Evolutionary conservation across 2,329 filamentous ascomycete genomes (phyloP).

Genomic region (Fusarium guadeloupense): DNA sequence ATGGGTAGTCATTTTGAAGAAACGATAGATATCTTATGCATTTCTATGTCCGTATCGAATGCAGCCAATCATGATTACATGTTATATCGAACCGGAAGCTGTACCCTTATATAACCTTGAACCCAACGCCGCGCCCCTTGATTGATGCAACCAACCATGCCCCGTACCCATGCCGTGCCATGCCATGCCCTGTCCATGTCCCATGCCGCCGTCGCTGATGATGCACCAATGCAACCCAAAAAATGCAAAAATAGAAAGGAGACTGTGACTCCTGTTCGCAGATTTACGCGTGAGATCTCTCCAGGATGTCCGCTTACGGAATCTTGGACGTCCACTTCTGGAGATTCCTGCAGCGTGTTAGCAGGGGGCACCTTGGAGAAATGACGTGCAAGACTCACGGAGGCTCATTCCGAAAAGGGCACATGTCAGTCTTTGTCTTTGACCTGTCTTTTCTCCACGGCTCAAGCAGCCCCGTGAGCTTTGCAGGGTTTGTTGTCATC

Average conservation of each 20-base stretch:
- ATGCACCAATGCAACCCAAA: slow-evolving; percentile 37
- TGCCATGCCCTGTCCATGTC: slow-evolving; percentile 36
- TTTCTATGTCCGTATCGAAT: slow-evolving; percentile 23
- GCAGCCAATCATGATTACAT: slow-evolving; percentile 27
- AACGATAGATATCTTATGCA: slow-evolving; percentile 20
- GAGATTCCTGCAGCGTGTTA: slow-evolving; percentile 39
- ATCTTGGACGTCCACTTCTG: slow-evolving; percentile 28
- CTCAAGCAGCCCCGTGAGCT: slow-evolving; percentile 38
- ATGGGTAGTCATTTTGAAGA: slow-evolving; percentile 13
- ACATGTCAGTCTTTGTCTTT: slow-evolving; percentile 33
- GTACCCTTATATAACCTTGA: slow-evolving; percentile 25
- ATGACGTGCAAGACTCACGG: slow-evolving; percentile 37
- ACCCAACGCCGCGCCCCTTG: slow-evolving; percentile 35
- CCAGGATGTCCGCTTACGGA: slow-evolving; percentile 10
- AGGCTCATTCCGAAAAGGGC: slow-evolving; percentile 41
- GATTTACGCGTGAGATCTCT: slow-evolving; percentile 16
- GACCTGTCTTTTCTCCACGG: slow-evolving; percentile 39
- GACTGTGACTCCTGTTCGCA: slow-evolving; percentile 15
- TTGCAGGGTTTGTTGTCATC: slow-evolving; percentile 33
- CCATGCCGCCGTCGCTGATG: slow-evolving; percentile 27
- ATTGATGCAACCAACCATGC: slow-evolving; percentile 35
- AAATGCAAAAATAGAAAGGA: slow-evolving; percentile 33
- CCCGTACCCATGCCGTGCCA: slow-evolving; percentile 28
- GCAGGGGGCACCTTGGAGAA: slow-evolving; percentile 30
- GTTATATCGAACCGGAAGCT: slow-evolving; percentile 26